Percentiles rank a stretch among this genome's conserved stretches.
Conservation (phyloP, 2,329 filamentous ascomycete genomes). For the Mollisiaceae sp. region DNA sequence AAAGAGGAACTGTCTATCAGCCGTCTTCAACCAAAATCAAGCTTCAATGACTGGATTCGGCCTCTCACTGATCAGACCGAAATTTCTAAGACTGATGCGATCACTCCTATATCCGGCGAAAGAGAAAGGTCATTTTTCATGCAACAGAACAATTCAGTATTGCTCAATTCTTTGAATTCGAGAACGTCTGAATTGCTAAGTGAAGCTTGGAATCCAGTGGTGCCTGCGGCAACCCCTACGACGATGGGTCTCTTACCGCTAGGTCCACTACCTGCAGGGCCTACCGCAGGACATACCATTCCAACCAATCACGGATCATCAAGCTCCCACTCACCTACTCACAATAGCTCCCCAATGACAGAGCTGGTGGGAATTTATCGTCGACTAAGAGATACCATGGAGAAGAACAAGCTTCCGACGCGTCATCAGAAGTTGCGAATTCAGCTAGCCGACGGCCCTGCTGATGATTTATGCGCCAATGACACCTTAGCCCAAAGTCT, state of each 20-base stretch:
- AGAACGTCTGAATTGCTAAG: constrained; percentile 39
- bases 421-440: constrained; percentile 38
- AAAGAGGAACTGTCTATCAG: constrained; percentile 84
- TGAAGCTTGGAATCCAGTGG: constrained; percentile 36
- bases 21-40: constrained; percentile 61
- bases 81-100: background rate
- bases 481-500: constrained; percentile 70
- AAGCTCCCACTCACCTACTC: constrained; percentile 43
- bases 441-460: constrained; percentile 20
- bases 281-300: background rate
- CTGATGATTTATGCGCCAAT: constrained; percentile 55
- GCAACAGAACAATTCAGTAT: constrained; percentile 32
- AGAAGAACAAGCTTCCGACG: constrained; percentile 57
- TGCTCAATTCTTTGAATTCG: constrained; percentile 31
- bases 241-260: background rate
- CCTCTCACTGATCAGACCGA: background rate
- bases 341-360: constrained; percentile 47
- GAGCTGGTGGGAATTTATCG: constrained; percentile 67
- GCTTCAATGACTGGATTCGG: constrained; percentile 58
- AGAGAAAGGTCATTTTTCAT: background rate
- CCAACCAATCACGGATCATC: background rate
- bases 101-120: background rate
- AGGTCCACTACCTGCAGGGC: background rate
- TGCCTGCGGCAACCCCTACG: constrained; percentile 32
- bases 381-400: constrained; percentile 63